Evolutionary conservation across 176 grass and related monocot species (phyloP).

Genomic region (Zoysia japonica): DNA sequence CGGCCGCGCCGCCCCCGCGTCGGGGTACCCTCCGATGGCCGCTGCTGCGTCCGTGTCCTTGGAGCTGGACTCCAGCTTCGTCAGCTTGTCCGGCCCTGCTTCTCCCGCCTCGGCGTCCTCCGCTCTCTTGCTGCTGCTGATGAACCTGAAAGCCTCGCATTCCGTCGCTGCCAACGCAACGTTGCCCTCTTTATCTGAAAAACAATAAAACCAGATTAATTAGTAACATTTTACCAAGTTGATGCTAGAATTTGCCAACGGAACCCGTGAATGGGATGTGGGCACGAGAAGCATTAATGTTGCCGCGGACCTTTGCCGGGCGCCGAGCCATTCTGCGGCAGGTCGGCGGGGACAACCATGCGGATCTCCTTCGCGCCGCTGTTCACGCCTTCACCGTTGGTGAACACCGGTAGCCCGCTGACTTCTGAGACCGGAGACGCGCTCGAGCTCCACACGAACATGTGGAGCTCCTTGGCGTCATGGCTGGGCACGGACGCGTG

Average conservation of each 20-base stretch:
- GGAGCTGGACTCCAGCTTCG: conserved; percentile 56
- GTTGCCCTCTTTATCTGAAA: conserved; percentile 33
- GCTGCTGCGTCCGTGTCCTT: conserved; percentile 23
- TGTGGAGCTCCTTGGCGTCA: conserved; percentile 94
- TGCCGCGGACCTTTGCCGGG: conserved; percentile 56
- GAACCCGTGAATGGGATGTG: conserved; percentile 30
- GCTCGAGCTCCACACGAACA: conserved; percentile 96
- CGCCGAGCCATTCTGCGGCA: conserved; percentile 49
- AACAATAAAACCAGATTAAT: neutral
- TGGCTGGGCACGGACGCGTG: conserved; percentile 38
- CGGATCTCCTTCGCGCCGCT: conserved; percentile 87
- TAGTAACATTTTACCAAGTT: neutral
- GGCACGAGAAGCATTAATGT: conserved; percentile 4
- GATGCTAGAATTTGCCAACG: neutral
- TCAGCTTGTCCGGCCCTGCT: conserved; percentile 39
- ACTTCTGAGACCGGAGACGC: conserved; percentile 87
- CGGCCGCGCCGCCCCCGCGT: conserved; percentile 10
- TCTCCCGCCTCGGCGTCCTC: conserved; percentile 35
- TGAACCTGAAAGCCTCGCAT: conserved; percentile 51
- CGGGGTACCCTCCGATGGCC: neutral
- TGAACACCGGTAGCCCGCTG: conserved; percentile 65
- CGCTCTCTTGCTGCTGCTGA: conserved; percentile 33
- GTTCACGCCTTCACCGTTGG: conserved; percentile 29
- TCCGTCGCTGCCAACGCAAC: conserved; percentile 2
- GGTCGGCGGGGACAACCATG: conserved; percentile 76